Evolutionary conservation across 306 rosid species (phyloP).

Genomic region (Canavalia gladiata): DNA sequence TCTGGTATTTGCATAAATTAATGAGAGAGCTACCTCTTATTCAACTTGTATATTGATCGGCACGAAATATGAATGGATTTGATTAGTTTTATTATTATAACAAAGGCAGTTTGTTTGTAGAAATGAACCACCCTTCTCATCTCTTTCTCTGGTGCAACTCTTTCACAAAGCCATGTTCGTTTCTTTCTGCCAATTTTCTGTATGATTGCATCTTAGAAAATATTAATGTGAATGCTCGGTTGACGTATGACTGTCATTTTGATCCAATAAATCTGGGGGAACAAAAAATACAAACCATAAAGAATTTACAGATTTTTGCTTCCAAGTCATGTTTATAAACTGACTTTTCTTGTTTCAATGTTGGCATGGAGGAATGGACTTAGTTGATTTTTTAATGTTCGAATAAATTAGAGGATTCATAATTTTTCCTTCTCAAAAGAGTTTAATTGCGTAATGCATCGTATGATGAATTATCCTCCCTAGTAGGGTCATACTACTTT

Average conservation of each 20-base stretch:
- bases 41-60: neutral
- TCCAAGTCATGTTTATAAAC: neutral
- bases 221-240: neutral
- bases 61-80: constrained; percentile 28
- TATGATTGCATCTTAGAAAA: constrained; percentile 5
- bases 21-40: constrained; percentile 1
- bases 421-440: neutral
- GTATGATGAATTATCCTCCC: neutral
- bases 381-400: neutral
- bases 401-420: constrained; percentile 11
- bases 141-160: neutral
- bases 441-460: neutral
- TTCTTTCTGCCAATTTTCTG: neutral
- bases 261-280: constrained; percentile 3
- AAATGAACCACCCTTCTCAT: neutral
- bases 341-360: neutral
- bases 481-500: neutral
- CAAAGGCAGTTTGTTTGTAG: neutral
- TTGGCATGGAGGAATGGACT: neutral
- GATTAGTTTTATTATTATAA: constrained; percentile 6
- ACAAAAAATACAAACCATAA: constrained; percentile 5
- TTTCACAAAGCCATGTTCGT: neutral
- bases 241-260: neutral
- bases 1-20: neutral
- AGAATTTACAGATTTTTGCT: neutral